Conservation (phyloP, 371 early-diverging fungal species). For the Phascolomyces articulosus region DNA sequence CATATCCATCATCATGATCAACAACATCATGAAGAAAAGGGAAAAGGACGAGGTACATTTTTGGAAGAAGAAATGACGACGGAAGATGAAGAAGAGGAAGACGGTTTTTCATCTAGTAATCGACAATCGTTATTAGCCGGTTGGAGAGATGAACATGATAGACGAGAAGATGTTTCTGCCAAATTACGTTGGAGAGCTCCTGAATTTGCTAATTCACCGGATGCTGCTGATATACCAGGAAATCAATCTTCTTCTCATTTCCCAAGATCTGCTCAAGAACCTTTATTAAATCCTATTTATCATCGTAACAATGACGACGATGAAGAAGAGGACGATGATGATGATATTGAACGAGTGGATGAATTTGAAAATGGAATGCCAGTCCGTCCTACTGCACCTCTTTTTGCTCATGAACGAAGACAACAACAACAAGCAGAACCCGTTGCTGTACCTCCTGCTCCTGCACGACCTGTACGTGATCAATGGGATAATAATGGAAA, state of each 20-base stretch:
- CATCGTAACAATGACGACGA: not conserved
- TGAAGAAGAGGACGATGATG: not conserved
- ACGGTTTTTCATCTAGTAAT: not conserved
- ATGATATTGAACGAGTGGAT: not conserved
- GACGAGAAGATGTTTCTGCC: slow-evolving; percentile 11
- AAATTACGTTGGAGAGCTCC: slow-evolving; percentile 21
- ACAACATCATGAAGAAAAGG: not conserved
- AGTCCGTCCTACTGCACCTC: no score
- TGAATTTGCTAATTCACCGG: slow-evolving; percentile 11
- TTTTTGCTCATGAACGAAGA: not conserved
- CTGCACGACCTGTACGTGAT: slow-evolving; percentile 8
- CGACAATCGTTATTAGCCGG: slow-evolving; percentile 11
- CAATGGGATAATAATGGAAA: slow-evolving; percentile 22
- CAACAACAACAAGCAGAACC: not conserved
- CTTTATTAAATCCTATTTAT: not conserved
- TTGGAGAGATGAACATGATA: slow-evolving; percentile 16
- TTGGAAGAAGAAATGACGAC: not conserved
- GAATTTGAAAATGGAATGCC: not conserved
- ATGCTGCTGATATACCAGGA: not conserved
- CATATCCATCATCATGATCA: no score
- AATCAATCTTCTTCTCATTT: no score
- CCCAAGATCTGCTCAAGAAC: no score
- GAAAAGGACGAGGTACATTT: not conserved
- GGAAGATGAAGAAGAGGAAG: slow-evolving; percentile 8
- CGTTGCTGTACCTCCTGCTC: not conserved